phyloP scores from a whole-genome alignment of 169 alveolate species.

The Plasmodium knowlesi region DNA sequence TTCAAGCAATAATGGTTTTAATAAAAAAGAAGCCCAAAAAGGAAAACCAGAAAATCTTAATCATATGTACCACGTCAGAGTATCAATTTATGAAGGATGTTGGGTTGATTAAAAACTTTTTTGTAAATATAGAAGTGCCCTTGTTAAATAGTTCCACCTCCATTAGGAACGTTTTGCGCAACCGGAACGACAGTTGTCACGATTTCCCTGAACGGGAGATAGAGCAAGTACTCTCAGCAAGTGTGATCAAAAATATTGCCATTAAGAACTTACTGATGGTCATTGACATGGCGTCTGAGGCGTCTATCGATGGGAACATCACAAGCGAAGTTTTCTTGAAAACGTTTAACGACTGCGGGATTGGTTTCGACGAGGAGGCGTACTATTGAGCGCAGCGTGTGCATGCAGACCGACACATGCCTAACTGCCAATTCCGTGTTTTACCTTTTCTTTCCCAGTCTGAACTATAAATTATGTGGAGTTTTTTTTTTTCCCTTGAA shows the following conservation, averaged over 20 bases:
- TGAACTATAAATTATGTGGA: neutral
- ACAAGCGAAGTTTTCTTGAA: slow-evolving; percentile 52
- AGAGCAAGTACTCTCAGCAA: slow-evolving; percentile 17
- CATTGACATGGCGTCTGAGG: slow-evolving; percentile 68
- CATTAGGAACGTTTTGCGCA: slow-evolving; percentile 41
- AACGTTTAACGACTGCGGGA: slow-evolving; percentile 54
- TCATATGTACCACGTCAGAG: slow-evolving; percentile 97
- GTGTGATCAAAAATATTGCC: slow-evolving; percentile 42
- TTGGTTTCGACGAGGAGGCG: slow-evolving; percentile 45
- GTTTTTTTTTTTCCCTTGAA: neutral
- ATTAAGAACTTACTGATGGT: slow-evolving; percentile 54
- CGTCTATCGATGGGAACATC: slow-evolving; percentile 23
- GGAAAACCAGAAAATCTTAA: slow-evolving; percentile 92
- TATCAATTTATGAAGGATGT: slow-evolving; percentile 86
- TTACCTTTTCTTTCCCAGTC: neutral
- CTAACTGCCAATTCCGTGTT: neutral
- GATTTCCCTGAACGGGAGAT: slow-evolving; percentile 47
- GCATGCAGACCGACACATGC: neutral
- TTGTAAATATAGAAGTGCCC: slow-evolving; percentile 57
- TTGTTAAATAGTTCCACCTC: slow-evolving; percentile 18
- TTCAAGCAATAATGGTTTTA: slow-evolving; percentile 95
- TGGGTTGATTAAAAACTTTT: slow-evolving; percentile 54
- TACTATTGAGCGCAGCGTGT: neutral
- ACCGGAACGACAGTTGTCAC: slow-evolving; percentile 18
- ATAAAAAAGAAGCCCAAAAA: slow-evolving; percentile 96